These are phyloP conservation scores for Pilaira anomala DNA, from an alignment of 192 early-diverging fungal genomes.

Conservation along the genomic window DNA sequence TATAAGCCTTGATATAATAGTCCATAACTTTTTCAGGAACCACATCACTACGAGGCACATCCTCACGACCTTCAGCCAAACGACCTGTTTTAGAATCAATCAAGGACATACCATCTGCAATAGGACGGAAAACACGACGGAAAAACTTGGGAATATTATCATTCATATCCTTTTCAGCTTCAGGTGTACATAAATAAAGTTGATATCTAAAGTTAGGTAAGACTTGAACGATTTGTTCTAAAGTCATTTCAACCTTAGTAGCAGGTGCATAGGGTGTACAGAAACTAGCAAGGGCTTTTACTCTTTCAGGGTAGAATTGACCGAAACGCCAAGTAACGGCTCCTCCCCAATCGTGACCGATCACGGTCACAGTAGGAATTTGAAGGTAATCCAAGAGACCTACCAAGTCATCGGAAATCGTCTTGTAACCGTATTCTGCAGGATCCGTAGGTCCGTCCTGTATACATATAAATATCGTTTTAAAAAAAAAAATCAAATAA, in stretches of 20 bases:
- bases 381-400: constrained; percentile 57
- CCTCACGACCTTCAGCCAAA: constrained; percentile 21
- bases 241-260: constrained; percentile 24
- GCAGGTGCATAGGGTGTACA: constrained; percentile 55
- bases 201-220: constrained; percentile 57
- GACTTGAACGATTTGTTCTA: constrained; percentile 44
- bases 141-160: constrained; percentile 34
- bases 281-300: constrained; percentile 46
- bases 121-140: constrained; percentile 28
- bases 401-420: constrained; percentile 49
- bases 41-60: constrained; percentile 5
- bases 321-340: constrained; percentile 50
- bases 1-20: constrained; percentile 49
- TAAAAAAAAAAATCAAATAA: no score
- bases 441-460: constrained; percentile 24
- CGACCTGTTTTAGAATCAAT: constrained; percentile 16
- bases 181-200: constrained; percentile 31
- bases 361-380: constrained; percentile 46
- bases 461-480: no score
- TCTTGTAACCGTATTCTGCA: constrained; percentile 45
- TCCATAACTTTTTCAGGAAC: constrained; percentile 41
- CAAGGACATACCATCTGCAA: constrained; percentile 5
- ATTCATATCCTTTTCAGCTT: constrained; percentile 46
- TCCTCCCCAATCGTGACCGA: constrained; percentile 74
- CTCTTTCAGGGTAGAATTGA: constrained; percentile 57